Evolutionary conservation across 495 filamentous ascomycete genomes (phyloP), one percentile per base, ranked within the genome.

Genomic region (Parachaetomium inaequale): DNA sequence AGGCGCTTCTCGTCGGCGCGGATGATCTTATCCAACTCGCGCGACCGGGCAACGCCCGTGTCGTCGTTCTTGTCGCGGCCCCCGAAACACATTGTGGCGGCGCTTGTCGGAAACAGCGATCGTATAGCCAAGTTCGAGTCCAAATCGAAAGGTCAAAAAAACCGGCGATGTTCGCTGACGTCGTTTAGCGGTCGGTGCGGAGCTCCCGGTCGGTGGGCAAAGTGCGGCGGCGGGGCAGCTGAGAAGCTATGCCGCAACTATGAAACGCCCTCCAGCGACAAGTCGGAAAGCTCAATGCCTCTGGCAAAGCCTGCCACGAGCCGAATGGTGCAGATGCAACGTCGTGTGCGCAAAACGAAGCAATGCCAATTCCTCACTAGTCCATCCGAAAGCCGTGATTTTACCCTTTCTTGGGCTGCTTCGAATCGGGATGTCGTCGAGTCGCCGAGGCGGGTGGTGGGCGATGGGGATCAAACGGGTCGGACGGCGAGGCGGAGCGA

Each of bases 1-100:
- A 89, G 81, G 58, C 81, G 81, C 78, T 93, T 94, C 77, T 93
- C 91, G 74, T 95, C 91, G 58, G 83, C 83, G 59, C 88, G 87
- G 66, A 96, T 84, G 47, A 82, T 70, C 72, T 86, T 87, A 59
- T 96, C 91, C 58, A 96, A 89, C 72, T 91, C 87, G 52, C 78
- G 76, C 63, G 84, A 86, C 62, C 78, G 78, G 51, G 74, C 73
- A 32, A 68, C 74, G 63, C 79, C 81, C 67, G 74, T 66, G 63
- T 76, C 79, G 25, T 81, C 75, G 64, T 58, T 72, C 69, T 84
- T 83, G 10, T 75, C 71, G 58, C 84, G 76, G 50, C 73, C 73
- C 40, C 85, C 85, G 67, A 88, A 87, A 75, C 85, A 88, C 85
- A 88, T 88, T 51, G 53, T 82, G 74, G 72, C 31, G 65, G 47